These are phyloP conservation scores for Phialophora macrospora DNA, from an alignment of 2,329 filamentous ascomycete species.

Conservation along the genomic window DNA sequence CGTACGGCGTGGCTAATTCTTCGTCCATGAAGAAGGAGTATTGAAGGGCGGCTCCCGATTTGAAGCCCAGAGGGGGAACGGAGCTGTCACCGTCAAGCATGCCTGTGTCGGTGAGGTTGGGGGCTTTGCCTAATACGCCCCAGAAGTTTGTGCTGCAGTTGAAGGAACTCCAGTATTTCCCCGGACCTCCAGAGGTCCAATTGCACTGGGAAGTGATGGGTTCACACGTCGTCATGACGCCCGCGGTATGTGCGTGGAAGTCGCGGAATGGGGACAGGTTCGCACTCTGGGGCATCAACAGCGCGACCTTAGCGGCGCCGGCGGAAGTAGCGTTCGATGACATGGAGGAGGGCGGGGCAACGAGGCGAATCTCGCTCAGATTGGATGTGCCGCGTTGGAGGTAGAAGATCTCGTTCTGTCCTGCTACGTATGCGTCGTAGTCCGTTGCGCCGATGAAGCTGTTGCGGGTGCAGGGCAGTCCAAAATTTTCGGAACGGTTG, in stretches of 20 bases:
- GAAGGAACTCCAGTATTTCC: slow-evolving; percentile 31
- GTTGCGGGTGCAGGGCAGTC: slow-evolving; percentile 36
- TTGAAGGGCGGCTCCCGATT: slow-evolving; percentile 31
- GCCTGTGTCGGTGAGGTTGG: slow-evolving; percentile 25
- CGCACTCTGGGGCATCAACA: slow-evolving; percentile 29
- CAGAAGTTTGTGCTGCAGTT: slow-evolving; percentile 38
- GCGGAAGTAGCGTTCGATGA: slow-evolving; percentile 13
- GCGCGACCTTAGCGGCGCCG: slow-evolving; percentile 26
- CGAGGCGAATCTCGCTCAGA: slow-evolving; percentile 30
- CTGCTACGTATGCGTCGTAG: slow-evolving; percentile 24
- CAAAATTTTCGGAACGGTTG: slow-evolving; percentile 33
- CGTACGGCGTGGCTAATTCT: slow-evolving; percentile 31
- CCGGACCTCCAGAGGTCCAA: slow-evolving; percentile 24
- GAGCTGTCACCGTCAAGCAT: slow-evolving; percentile 21
- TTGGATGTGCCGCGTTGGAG: slow-evolving; percentile 32
- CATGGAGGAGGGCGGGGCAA: slow-evolving; percentile 8
- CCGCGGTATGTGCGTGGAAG: slow-evolving; percentile 33
- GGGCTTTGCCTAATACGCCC: slow-evolving; percentile 33
- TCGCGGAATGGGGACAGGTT: slow-evolving; percentile 27
- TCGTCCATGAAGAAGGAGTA: slow-evolving; percentile 36
- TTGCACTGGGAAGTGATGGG: slow-evolving; percentile 32
- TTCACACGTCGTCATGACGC: slow-evolving; percentile 34
- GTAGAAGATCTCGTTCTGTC: slow-evolving; percentile 35
- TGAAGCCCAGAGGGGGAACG: slow-evolving; percentile 34
- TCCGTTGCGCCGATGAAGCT: slow-evolving; percentile 7